Conservation (phyloP, 768 basidiomycete genomes). For the Hemileccinum rubropunctum region DNA sequence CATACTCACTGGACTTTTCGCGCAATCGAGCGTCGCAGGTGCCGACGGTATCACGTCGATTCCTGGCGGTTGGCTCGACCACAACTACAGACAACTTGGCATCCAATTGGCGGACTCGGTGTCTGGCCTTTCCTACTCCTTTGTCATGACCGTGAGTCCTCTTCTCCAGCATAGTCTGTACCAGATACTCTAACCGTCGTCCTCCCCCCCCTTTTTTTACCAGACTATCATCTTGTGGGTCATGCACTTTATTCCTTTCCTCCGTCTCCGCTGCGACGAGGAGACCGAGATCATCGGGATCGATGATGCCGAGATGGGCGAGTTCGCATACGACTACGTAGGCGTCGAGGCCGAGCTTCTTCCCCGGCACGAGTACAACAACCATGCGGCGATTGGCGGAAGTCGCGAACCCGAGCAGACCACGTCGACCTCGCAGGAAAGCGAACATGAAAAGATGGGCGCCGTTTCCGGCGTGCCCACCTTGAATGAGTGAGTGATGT, state of each 20-base stretch:
- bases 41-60: conserved; percentile 72
- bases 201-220: too few species aligned
- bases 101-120: conserved; percentile 79
- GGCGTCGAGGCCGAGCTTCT: conserved; percentile 58
- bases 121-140: conserved; percentile 65
- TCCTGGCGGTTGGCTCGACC: conserved; percentile 85
- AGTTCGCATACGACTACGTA: conserved; percentile 87
- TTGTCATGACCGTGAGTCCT: conserved; percentile 66
- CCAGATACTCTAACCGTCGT: not conserved
- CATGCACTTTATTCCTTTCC: conserved; percentile 85
- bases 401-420: conserved; percentile 36
- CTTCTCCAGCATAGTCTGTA: not conserved
- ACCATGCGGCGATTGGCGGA: conserved; percentile 24
- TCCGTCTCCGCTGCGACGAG: conserved; percentile 64
- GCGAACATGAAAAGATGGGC: conserved; percentile 25
- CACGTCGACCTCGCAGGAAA: conserved; percentile 23
- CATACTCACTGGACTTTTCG: conserved; percentile 84
- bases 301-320: conserved; percentile 88
- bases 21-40: conserved; percentile 72
- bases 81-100: conserved; percentile 78
- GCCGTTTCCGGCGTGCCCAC: conserved; percentile 2
- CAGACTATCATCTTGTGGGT: conserved; percentile 81
- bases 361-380: conserved; percentile 30
- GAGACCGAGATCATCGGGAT: conserved; percentile 79
- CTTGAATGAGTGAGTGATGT: not conserved